Percentiles rank a stretch among this genome's conserved stretches.
These are phyloP conservation scores for Mycotypha africana DNA, from an alignment of 371 early-diverging fungal species.

Conservation along the genomic window DNA sequence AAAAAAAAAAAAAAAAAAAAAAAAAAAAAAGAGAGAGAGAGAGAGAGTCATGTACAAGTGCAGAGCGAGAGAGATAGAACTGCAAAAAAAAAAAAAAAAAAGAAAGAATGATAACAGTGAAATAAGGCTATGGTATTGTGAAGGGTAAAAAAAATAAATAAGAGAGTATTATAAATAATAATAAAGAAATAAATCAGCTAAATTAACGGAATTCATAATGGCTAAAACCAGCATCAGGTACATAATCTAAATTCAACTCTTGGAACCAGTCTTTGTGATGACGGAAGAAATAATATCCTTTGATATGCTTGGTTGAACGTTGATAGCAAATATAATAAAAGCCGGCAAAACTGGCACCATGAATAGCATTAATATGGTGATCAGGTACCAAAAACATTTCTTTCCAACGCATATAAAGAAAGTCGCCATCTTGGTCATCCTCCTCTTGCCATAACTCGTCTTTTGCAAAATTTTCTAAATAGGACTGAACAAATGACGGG, in stretches of 20 bases:
- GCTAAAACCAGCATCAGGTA: constrained; percentile 37
- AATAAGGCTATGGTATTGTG: too few species aligned
- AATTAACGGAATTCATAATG: constrained; percentile 60
- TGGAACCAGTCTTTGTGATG: constrained; percentile 73
- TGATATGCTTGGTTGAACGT: constrained; percentile 67
- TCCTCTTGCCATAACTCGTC: too few species aligned
- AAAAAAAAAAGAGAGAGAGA: too few species aligned
- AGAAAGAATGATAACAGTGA: not conserved
- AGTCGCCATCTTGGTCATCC: constrained; percentile 57
- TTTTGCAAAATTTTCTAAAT: too few species aligned
- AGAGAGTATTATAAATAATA: not conserved
- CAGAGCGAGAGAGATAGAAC: too few species aligned
- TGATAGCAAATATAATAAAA: constrained; percentile 93
- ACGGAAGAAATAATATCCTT: constrained; percentile 80
- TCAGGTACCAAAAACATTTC: constrained; percentile 95
- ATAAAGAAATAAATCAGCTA: too few species aligned
- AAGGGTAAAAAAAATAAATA: not conserved
- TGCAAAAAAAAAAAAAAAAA: not conserved
- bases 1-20: too few species aligned
- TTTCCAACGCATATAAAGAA: constrained; percentile 96
- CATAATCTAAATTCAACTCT: constrained; percentile 67
- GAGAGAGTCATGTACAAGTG: too few species aligned
- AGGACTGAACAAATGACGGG: constrained; percentile 49
- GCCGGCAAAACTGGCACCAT: constrained; percentile 92
- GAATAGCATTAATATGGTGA: constrained; percentile 76